Evolutionary conservation across 805 yeast genomes (phyloP), one percentile per base, ranked within the genome.

Genomic region (Maudiozyma bulderi): DNA sequence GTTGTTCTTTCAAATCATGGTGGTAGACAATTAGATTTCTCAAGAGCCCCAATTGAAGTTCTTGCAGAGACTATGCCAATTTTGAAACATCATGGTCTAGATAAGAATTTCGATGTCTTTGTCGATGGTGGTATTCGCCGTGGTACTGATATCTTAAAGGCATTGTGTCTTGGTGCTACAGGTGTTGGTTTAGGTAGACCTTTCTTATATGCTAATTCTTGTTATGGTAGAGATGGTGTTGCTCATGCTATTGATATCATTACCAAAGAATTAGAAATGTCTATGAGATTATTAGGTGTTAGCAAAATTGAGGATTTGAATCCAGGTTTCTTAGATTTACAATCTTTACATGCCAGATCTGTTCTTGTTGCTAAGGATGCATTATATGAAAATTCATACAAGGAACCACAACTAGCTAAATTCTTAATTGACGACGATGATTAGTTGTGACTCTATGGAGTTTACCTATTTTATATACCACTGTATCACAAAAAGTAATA

Each of bases 1-100:
- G 82, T 87, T n/a, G 87, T 88, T 4, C 59, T 87, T 46, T 86
- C 95, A 2, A 88, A 87, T 62, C 96, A 87, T 67, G 96, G 96
- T 52, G 95, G 96, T 40, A 73, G 96, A 52, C 95, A 87, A 66
- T 70, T 88, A 49, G 96, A 88, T 66, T 85, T 78, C 59, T 73
- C 95, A 0, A 75, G 86, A n/a, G 80, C 95, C 0, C 84, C 90
- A 1, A 72, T 88, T 35, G 86, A 82, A 62, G 78, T 85, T 5
- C 68, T 88, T 45, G 85, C 84, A 5, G 95, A 86, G 52, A 76
- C 81, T 2, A 77, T 77, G 73, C 81, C 80, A 6, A 57, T 72
- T 4, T 64, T 81, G 49, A 69, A 68, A 45, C 69, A 70, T 47
- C 69, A 68, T 47, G 75, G 76, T 9, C 56, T 78, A 34, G 73